phyloP scores from a whole-genome alignment of 495 filamentous ascomycete species.

The Penicillium paxilli region DNA sequence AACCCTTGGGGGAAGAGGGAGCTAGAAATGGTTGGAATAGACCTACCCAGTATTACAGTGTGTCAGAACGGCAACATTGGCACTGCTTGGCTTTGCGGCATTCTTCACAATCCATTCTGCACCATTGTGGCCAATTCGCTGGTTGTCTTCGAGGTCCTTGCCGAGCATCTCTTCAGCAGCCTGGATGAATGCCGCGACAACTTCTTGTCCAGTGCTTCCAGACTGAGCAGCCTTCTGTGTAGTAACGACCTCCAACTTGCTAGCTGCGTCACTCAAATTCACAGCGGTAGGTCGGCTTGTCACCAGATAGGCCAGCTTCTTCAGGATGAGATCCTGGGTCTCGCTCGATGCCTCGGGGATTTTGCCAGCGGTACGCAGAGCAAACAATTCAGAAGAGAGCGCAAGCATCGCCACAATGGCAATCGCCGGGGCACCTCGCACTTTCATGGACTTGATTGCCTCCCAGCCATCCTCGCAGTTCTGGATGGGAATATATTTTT shows the following conservation, averaged over 20 bases:
- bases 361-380: slow-evolving; percentile 19
- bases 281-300: slow-evolving; percentile 91
- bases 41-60: slow-evolving; percentile 96
- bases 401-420: slow-evolving; percentile 93
- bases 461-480: slow-evolving; percentile 83
- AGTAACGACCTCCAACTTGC: slow-evolving; percentile 67
- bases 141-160: slow-evolving; percentile 85
- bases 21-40: too few species aligned
- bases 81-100: slow-evolving; percentile 27
- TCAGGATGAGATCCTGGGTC: slow-evolving; percentile 63
- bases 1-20: not conserved
- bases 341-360: slow-evolving; percentile 51
- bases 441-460: slow-evolving; percentile 91
- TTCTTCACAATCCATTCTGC: slow-evolving; percentile 75
- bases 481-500: slow-evolving; percentile 72
- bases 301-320: slow-evolving; percentile 78
- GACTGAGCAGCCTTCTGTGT: slow-evolving; percentile 30
- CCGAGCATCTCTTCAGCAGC: slow-evolving; percentile 84
- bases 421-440: slow-evolving; percentile 92
- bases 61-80: slow-evolving; percentile 73
- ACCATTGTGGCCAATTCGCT: slow-evolving; percentile 77
- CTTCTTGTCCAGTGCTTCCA: slow-evolving; percentile 40
- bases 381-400: slow-evolving; percentile 61
- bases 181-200: slow-evolving; percentile 66
- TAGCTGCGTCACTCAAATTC: slow-evolving; percentile 86